Evolutionary conservation across 495 filamentous ascomycete species (phyloP).

Genomic region (Letharia lupina): DNA sequence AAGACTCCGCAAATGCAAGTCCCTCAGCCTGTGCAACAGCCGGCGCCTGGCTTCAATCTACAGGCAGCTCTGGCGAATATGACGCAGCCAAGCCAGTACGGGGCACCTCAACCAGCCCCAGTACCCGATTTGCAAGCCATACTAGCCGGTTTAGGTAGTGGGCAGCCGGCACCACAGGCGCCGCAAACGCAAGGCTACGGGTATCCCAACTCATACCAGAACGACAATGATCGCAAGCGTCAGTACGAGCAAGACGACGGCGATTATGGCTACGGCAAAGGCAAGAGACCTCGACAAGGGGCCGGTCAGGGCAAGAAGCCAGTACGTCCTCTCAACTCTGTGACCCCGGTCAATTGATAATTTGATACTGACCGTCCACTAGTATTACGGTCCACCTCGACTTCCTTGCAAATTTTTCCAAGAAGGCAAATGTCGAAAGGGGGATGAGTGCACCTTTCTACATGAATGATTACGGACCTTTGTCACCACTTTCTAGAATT

Average conservation of each 20-base stretch:
- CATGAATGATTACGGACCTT: conserved; percentile 36
- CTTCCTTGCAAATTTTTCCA: conserved; percentile 69
- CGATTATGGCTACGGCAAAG: conserved; percentile 24
- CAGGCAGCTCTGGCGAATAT: conserved; percentile 24
- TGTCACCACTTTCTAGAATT: background rate
- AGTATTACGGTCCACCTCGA: conserved; percentile 23
- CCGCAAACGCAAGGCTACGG: conserved; percentile 23
- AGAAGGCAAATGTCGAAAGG: conserved; percentile 73
- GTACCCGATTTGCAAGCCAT: conserved; percentile 23
- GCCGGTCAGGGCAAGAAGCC: conserved; percentile 20
- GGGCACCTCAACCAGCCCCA: conserved; percentile 9
- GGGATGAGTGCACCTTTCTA: conserved; percentile 75
- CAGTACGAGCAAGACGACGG: conserved; percentile 23
- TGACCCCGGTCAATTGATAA: too few relatives aligned
- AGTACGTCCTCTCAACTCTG: background rate
- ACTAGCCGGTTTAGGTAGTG: conserved; percentile 20
- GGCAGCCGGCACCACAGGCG: conserved; percentile 17
- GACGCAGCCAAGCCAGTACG: conserved; percentile 18
- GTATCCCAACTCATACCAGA: conserved; percentile 20
- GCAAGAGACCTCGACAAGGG: conserved; percentile 17
- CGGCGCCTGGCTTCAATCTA: conserved; percentile 19
- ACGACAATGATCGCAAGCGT: conserved; percentile 26
- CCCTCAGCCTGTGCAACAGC: conserved; percentile 25
- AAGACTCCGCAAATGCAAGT: conserved; percentile 24
- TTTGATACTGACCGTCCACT: conserved; percentile 4